Percentiles rank a stretch among this genome's conserved stretches.
Evolutionary conservation across 192 early-diverging fungal genomes (phyloP).

Genomic region (Backusella psychrophila): DNA sequence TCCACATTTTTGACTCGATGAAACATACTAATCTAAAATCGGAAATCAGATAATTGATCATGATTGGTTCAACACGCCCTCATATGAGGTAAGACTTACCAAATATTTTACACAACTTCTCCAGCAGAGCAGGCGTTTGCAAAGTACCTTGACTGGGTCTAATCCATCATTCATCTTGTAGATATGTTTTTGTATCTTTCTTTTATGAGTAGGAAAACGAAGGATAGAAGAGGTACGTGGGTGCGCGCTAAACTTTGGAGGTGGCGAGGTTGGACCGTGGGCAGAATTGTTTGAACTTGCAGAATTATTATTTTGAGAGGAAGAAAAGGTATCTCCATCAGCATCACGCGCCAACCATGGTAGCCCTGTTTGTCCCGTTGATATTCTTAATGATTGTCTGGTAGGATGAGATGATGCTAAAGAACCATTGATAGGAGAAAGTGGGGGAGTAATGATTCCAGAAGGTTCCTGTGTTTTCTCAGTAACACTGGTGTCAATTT

Average conservation of each 20-base stretch:
- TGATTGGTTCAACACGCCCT: background rate
- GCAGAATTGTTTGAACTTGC: background rate
- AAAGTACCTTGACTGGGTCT: slow-evolving; percentile 5
- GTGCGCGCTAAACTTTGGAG: background rate
- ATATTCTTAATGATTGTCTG: background rate
- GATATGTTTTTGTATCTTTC: slow-evolving; percentile 10
- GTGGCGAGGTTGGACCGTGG: background rate
- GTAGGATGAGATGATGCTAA: slow-evolving; percentile 2
- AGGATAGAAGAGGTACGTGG: background rate
- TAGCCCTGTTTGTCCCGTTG: slow-evolving; percentile 2
- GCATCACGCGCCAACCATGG: slow-evolving; percentile 3
- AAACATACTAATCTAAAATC: slow-evolving; percentile 7
- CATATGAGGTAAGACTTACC: background rate
- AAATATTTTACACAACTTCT: slow-evolving; percentile 5
- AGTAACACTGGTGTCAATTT: background rate
- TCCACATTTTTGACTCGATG: slow-evolving; percentile 2
- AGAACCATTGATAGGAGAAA: background rate
- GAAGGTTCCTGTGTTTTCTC: background rate
- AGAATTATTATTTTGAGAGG: slow-evolving; percentile 1
- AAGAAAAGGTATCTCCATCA: background rate
- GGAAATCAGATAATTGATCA: background rate
- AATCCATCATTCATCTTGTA: slow-evolving; percentile 8
- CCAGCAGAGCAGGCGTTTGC: background rate
- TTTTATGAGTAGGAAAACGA: slow-evolving; percentile 4
- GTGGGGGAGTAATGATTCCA: background rate